Evolutionary conservation across 345 rosid species (phyloP).

Genomic region (Pugionium dolabratum): DNA sequence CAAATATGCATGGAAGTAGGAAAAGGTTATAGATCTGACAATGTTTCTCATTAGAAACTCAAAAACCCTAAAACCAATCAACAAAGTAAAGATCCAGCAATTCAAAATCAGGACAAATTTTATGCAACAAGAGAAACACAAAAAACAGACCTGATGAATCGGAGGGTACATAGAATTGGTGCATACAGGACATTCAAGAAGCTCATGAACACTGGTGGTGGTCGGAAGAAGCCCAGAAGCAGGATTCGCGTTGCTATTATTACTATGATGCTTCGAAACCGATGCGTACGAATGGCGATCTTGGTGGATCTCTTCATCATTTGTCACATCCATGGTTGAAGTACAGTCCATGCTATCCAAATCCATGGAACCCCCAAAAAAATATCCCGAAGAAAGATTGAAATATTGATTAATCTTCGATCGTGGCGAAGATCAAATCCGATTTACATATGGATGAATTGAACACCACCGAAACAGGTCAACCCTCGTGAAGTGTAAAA

Average conservation of each 20-base stretch:
- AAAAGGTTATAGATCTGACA: conserved; percentile 5
- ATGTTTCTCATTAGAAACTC: conserved; percentile 1
- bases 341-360: conserved; percentile 75
- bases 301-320: conserved; percentile 83
- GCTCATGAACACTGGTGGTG: conserved; percentile 89
- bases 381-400: not conserved
- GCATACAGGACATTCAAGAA: conserved; percentile 44
- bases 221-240: conserved; percentile 56
- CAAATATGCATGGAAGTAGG: not conserved
- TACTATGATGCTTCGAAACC: conserved; percentile 57
- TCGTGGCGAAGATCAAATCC: conserved; percentile 23
- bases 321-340: conserved; percentile 65
- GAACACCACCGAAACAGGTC: conserved; percentile 31
- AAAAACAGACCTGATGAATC: conserved; percentile 72
- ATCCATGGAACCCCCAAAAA: conserved; percentile 51
- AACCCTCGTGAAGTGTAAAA: conserved; percentile 35
- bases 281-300: conserved; percentile 55
- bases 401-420: conserved; percentile 5
- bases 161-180: conserved; percentile 99
- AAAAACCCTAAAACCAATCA: conserved; percentile 16
- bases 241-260: conserved; percentile 41
- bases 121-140: not conserved
- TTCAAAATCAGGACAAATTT: not conserved
- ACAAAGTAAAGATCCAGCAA: conserved; percentile 17
- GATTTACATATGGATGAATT: conserved; percentile 9